Evolutionary conservation across 73 alveolate species (phyloP), one percentile per base, ranked within the genome.

Genomic region (Paramecium sonneborni): DNA sequence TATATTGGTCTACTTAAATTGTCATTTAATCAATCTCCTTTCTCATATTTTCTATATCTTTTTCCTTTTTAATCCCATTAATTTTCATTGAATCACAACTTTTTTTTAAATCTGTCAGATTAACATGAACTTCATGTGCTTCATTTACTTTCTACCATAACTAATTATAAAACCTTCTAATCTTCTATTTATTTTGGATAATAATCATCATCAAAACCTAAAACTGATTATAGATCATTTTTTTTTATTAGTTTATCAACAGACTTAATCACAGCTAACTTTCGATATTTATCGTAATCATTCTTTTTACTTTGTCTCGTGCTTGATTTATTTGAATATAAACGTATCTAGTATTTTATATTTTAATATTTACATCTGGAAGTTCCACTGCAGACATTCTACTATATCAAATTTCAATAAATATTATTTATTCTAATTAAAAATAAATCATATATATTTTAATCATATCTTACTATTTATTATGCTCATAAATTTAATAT

Each of bases 321-420:
- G 12, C 24, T 72, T 30, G 86, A 35, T 72, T 72, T 72, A 72
- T 72, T 72, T 72, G 86, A 72, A 72, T 72, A 38, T 72, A 38
- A 32, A 14, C 86, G 86, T 28, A 72, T 72, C 86, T 72, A 34
- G 1, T 3, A 15, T 0, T 3, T 62, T 9, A 28, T 28, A 72
- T 72, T 15, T 21, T 8, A 72, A 32, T 21, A 9, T 72, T 72
- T 72, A 72, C 86, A 72, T 72, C 86, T 72, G 86, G 86, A 21
- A 72, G 57, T 72, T 72, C 86, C 86, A 72, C 86, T 34, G 86
- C 86, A 15, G 86, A 72, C 86, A 72, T 72, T 18, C 26, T 52
- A 52, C 15, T 18, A 52, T 52, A 52, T 52, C 68, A 52, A 18
- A 52, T 52, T 52, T n/a, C n/a, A n/a, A n/a, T 57, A 46, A 28